A percentile compares a stretch with the other conserved stretches of the same genome.
phyloP scores from a whole-genome alignment of 306 rosid species.

The Ochetophila trinervis region DNA sequence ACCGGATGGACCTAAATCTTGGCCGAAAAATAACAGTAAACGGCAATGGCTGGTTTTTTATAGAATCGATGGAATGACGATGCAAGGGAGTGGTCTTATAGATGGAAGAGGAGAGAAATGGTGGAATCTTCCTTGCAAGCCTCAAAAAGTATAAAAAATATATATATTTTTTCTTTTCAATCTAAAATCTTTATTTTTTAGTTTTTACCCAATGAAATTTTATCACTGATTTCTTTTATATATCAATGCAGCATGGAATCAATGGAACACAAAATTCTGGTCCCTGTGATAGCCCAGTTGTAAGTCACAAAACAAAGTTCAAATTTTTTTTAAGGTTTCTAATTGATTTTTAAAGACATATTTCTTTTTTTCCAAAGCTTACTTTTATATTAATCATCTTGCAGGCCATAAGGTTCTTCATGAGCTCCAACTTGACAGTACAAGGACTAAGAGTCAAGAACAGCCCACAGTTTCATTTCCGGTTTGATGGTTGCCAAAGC shows the following conservation, averaged over 20 bases:
- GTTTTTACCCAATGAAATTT: neutral
- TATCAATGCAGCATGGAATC: conserved; percentile 36
- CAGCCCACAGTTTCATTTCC: conserved; percentile 47
- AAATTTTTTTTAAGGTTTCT: neutral
- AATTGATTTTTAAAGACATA: neutral
- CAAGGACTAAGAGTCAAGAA: conserved; percentile 41
- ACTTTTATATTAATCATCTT: neutral
- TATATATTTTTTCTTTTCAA: too few relatives aligned
- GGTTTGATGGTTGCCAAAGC: conserved; percentile 40
- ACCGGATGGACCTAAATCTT: conserved; percentile 61
- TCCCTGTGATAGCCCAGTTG: conserved; percentile 61
- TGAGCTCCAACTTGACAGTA: conserved; percentile 39
- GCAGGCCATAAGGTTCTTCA: conserved; percentile 49
- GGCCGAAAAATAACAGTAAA: conserved; percentile 39
- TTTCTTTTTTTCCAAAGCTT: neutral
- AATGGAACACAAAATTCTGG: conserved; percentile 31
- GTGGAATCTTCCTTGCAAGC: conserved; percentile 70
- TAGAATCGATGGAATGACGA: conserved; percentile 42
- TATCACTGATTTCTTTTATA: neutral
- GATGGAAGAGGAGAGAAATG: conserved; percentile 71
- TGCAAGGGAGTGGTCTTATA: conserved; percentile 49
- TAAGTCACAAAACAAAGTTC: conserved; percentile 26
- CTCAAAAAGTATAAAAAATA: conserved; percentile 47
- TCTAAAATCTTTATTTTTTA: neutral
- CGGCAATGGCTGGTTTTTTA: conserved; percentile 60